Base-by-base conservation (phyloP, 2,329 filamentous ascomycete genomes). In the Aspergillus persii region DNA sequence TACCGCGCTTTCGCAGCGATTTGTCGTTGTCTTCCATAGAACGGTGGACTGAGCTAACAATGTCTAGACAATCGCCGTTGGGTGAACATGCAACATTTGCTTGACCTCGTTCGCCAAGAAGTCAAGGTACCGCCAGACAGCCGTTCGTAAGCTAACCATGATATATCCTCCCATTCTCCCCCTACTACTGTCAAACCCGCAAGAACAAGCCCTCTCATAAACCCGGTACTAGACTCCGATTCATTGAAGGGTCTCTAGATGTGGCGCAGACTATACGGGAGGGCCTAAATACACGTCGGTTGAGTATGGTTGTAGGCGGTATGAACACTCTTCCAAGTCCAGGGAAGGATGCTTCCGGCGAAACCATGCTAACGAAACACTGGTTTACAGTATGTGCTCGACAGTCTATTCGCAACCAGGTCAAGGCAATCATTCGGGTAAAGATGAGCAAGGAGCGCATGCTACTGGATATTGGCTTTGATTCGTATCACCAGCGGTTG, bases 251-350 rank as follows among this genome's bases (percentile, higher is more conserved):
- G 18, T 49, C 46, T 26, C 23, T 27, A 2, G 23, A 49, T 49
- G 46, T 49, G 46, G 46, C 23, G 27, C 23, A 49, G 23, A 41
- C 30, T 8, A 30, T 55, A 29, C 50, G 41, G 29, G 47, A 12
- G 27, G 41, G 8, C 29, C 27, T 50, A 31, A 27, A 49, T 50
- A 55, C 31, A 26, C 46, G 53, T 55, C 44, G 9, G 8, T 30
- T n/a, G 15, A 55, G 53, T 49, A 49, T 55, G 53, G 18, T 55
- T 4, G 53, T 50, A 50, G 53, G 53, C 53, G 46, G 46, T 50
- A 55, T 49, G 53, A n/a, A 48, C 53, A 44, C 15, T 41, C 1
- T 41, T n/a, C 33, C 1, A 26, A 48, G 53, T 4, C 18, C 11
- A 15, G 46, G 53, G 44, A 50, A 27, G 23, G 23, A 49, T 49